A percentile compares a stretch with the other conserved stretches of the same genome.
Evolutionary conservation across 2,329 filamentous ascomycete genomes (phyloP).

Genomic region (Ploettnerulaceae sp.): DNA sequence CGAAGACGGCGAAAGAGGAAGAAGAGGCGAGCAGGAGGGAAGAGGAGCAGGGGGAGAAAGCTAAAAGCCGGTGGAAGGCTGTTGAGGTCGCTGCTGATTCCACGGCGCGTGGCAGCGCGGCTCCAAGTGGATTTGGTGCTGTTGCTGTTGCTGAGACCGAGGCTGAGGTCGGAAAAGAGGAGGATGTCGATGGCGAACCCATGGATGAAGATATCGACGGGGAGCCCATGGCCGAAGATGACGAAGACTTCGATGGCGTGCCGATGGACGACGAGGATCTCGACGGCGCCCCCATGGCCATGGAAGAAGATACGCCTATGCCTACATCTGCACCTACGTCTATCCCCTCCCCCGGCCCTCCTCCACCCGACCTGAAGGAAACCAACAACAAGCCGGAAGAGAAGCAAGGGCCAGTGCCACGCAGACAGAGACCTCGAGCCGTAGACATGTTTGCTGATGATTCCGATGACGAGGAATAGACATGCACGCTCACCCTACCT

Average conservation of each 20-base stretch:
- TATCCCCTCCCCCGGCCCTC: no score
- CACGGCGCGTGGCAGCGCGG: constrained; percentile 2
- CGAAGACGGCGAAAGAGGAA: constrained; percentile 42
- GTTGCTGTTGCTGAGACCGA: constrained; percentile 29
- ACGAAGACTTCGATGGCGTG: constrained; percentile 43
- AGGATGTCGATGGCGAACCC: constrained; percentile 39
- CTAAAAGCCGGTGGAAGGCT: constrained; percentile 35
- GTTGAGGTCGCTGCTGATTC: constrained; percentile 32
- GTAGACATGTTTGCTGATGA: constrained; percentile 89
- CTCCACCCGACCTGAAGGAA: background rate
- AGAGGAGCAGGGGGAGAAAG: constrained; percentile 26
- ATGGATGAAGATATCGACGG: constrained; percentile 38
- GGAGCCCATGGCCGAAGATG: constrained; percentile 36
- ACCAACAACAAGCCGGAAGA: constrained; percentile 6
- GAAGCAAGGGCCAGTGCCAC: constrained; percentile 21
- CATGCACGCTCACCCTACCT: no score
- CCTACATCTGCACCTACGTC: constrained; percentile 23
- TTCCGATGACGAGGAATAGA: constrained; percentile 49
- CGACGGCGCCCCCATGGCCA: constrained; percentile 33
- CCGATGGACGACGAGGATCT: constrained; percentile 38
- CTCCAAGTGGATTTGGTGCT: constrained; percentile 30
- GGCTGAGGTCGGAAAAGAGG: constrained; percentile 46
- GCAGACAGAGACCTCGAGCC: constrained; percentile 52
- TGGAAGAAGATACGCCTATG: constrained; percentile 39
- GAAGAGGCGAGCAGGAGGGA: constrained; percentile 33